Evolutionary conservation across 441 rosid species (phyloP), one percentile per base, ranked within the genome.

Genomic region (Daphne laureola): DNA sequence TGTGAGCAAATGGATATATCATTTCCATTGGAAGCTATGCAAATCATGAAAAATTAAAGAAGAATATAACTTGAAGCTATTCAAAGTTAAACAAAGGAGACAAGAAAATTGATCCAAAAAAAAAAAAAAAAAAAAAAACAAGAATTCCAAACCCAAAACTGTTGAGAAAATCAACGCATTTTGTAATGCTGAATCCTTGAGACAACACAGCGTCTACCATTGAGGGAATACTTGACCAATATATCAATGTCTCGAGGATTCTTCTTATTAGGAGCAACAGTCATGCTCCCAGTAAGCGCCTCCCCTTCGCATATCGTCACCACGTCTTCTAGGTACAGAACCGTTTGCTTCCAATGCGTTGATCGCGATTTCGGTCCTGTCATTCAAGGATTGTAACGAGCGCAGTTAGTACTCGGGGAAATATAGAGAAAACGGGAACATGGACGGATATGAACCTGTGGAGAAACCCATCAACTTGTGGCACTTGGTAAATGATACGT

Each of bases 271-370:
- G 75, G 86, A 12, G 95, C 78, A 53, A 90, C 91, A 0, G 95
- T 76, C 96, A 93, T 79, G 79, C 82, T 87, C 58, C 99, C 99
- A 41, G 54, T 69, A 17, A 93, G 42, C 4, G 87, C 73, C 75
- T 93, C 99, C 17, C 95, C 99, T 72, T 93, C 90, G 51, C 97
- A 87, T 31, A 93, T 78, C 27, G 95, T 90, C 26, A 93, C 59
- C 58, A 93, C 95, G 51, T 93, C 99, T 66, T 90, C 99, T 25
- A 93, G 80, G 74, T 90, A 93, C 25, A 90, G 51, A 3, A 93
- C 91, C 0, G 99, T 93, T 75, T 93, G 97, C 74, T 93, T 93
- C 99, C 99, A 93, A 62, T 90, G 99, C 0, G 99, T 87, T 25
- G 85, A 70, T 18, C 91, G 73, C 2, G 99, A 87, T 64, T 66